Base-by-base conservation (phyloP, 345 rosid species). In the Lepidium aucheri region DNA sequence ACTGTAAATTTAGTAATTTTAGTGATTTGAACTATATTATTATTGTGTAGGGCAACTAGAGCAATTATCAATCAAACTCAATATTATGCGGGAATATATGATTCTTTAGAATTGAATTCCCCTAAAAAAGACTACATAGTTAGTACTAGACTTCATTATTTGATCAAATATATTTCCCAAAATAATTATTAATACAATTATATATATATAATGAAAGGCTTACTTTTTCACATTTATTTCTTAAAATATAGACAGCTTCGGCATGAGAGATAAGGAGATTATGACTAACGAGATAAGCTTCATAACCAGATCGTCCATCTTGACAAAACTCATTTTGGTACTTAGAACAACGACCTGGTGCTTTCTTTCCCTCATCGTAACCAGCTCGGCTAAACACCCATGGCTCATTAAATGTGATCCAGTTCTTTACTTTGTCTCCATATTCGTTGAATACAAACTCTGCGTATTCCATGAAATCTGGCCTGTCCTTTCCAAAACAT, bases 361-460 rank as follows among this genome's bases (percentile, higher is more conserved):
- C 32, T 28, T 28, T 28, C 32, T 28, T 28, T 28, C 79, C 79
- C 2, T 4, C 14, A 10, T 57, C 75, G 15, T 69, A 69, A 8
- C 72, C 75, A 4, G 42, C 30, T 7, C 45, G 16, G 18, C 63
- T 54, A 26, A 39, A 68, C 12, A 30, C 42, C 60, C 13, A 53
- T 61, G 81, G 84, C 14, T 80, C 81, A 18, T 79, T 28, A 1
- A 28, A 28, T 28, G 32, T 28, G 32, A 28, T 28, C 32, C 32
- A 28, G 7, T 28, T 28, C 17, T 80, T 77, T 0, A 80, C 81
- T 59, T 76, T 52, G 6, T 70, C 81, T 9, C 84, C 84, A 8
- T 55, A 55, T 53, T 18, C 32, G 34, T 55, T 33, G 9, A 55
- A 55, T 0, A 34, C 26, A 34, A 55, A 55, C 5, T 47, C 47